These are phyloP conservation scores for Polytrichum formosum DNA, from an alignment of 225 moss, liverwort and hornwort genomes.

Conservation along the genomic window DNA sequence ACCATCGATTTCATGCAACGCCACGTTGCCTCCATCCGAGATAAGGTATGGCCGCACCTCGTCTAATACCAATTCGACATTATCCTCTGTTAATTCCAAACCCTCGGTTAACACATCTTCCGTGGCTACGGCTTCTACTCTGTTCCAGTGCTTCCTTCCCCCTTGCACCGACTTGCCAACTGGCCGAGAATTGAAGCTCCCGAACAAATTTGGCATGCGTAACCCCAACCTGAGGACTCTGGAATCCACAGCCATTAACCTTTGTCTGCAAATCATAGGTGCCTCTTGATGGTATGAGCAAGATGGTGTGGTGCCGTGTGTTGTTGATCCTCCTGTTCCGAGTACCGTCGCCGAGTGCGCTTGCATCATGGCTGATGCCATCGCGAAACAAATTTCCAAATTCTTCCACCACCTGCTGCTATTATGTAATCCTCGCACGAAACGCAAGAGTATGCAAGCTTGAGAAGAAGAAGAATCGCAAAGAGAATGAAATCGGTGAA, in stretches of 20 bases:
- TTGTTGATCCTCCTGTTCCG: constrained; percentile 7
- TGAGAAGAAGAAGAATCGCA: too few species aligned
- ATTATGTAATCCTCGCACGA: too few species aligned
- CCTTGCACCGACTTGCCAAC: neutral
- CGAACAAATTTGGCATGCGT: too few species aligned
- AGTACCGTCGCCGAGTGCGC: constrained; percentile 15
- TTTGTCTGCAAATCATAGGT: too few species aligned
- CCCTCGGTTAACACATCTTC: constrained; percentile 71
- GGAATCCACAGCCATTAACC: too few species aligned
- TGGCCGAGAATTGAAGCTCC: constrained; percentile 12
- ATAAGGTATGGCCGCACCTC: constrained; percentile 95
- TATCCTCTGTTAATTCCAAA: constrained; percentile 83
- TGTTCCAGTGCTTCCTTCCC: constrained; percentile 1
- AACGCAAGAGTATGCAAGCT: too few species aligned
- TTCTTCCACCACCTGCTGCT: too few species aligned
- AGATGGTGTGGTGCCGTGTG: constrained; percentile 9
- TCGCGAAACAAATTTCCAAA: neutral
- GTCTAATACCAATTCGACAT: constrained; percentile 80
- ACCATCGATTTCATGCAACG: constrained; percentile 85
- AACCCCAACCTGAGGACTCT: too few species aligned
- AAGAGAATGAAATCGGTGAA: too few species aligned
- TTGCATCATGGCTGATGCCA: constrained; percentile 42
- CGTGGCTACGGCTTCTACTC: constrained; percentile 60
- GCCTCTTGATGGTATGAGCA: too few species aligned
- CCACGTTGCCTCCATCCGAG: constrained; percentile 95